Evolutionary conservation across 1,284 basidiomycete species (phyloP), one percentile per base, ranked within the genome.

Genomic region (Porogramme epimiltina): DNA sequence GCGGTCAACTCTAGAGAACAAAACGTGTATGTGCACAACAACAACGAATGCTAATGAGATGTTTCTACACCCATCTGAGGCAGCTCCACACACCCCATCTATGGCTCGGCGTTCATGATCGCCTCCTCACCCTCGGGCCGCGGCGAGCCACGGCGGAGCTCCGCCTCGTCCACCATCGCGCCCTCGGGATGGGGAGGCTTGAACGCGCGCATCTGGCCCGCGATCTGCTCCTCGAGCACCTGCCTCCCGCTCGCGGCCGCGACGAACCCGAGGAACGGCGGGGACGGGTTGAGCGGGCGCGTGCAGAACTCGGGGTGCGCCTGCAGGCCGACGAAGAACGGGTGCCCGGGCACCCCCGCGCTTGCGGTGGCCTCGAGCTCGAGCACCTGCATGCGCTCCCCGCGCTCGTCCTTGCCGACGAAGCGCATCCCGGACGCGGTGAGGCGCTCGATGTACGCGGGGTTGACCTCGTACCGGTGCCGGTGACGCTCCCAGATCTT

Each of bases 251-350:
- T 88, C 0, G 96, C 78, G 0, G 97, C 95, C 2, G 96, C 88
- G 38, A 99, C 83, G 66, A 99, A 90, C 15, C 97, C 97, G 33
- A 99, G 87, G 86, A 98, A 99, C 0, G 95, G 90, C 3, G 96
- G 96, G 0, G 94, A 97, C 0, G 96, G 97, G 75, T 99, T 99
- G 46, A 99, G 79, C 2, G 96, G 96, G n/a, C 96, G 87, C 19
- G 96, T 96, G 75, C 95, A 98, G 76, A 99, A 96, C 71, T 99
- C 96, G 3, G 96, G 96, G 67, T 99, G 96, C 0, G 97, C 94
- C 76, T 99, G 96, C 52, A 99, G 79, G 39, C 87, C 97, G 50
- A 98, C 78, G 71, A 96, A 99, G 81, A 86, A 99, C 1, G 94
- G 93, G 73, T 99, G 96, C n/a, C n/a, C n/a, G n/a, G n/a, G n/a